phyloP scores from a whole-genome alignment of 2,329 filamentous ascomycete genomes.

The Cladobotryum protrusum region DNA sequence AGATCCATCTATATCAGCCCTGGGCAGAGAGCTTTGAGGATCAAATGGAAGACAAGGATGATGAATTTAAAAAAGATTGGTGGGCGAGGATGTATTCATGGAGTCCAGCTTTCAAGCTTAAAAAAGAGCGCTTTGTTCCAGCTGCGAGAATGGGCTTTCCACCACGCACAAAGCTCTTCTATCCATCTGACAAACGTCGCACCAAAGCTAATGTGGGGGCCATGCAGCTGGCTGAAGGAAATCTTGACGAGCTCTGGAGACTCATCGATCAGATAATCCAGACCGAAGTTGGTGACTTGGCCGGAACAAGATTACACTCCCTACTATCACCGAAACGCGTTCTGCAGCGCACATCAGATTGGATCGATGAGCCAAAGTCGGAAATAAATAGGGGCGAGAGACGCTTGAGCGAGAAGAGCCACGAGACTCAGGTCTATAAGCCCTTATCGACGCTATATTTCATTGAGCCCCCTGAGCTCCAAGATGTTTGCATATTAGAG shows the following conservation, averaged over 20 bases:
- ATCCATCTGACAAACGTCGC: constrained; percentile 38
- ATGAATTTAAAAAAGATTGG: too few species aligned
- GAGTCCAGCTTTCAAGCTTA: too few species aligned
- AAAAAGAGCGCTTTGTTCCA: too few species aligned
- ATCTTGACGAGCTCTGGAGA: constrained; percentile 17
- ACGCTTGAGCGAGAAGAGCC: neutral
- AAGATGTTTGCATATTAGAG: too few species aligned
- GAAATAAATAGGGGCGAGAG: too few species aligned
- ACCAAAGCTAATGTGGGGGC: constrained; percentile 38
- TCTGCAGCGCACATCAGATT: constrained; percentile 43
- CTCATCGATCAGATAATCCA: constrained; percentile 13
- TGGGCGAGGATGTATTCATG: constrained; percentile 21
- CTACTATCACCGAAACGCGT: constrained; percentile 27
- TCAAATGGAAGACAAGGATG: too few species aligned
- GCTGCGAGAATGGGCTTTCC: too few species aligned
- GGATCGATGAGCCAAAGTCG: constrained; percentile 39
- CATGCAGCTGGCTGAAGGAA: constrained; percentile 40
- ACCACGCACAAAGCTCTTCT: too few species aligned
- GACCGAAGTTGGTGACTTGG: too few species aligned
- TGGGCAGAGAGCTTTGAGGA: too few species aligned
- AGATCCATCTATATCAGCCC: too few species aligned
- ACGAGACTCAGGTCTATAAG: constrained; percentile 11
- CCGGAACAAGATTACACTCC: too few species aligned
- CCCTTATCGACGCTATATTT: constrained; percentile 22
- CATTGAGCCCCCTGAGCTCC: neutral